Conservation (phyloP, 805 yeast species). For the Yamadazyma ubonensis region DNA sequence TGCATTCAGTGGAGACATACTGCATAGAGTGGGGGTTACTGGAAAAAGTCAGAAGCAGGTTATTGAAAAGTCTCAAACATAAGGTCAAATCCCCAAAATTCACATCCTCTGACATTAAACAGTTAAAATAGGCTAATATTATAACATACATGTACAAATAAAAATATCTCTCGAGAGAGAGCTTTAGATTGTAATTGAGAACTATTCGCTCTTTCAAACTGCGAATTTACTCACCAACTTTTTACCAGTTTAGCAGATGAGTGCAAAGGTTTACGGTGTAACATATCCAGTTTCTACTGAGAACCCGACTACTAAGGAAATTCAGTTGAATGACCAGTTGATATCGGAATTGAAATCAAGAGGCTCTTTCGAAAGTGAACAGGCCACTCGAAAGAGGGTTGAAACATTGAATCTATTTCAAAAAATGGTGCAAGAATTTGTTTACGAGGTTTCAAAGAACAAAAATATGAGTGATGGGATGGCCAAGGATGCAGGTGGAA, state of each 20-base stretch:
- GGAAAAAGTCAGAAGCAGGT: no score
- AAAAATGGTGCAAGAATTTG: constrained; percentile 75
- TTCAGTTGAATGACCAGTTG: constrained; percentile 67
- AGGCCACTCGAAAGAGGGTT: constrained; percentile 77
- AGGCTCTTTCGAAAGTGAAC: constrained; percentile 87
- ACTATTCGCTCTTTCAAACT: no score
- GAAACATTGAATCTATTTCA: constrained; percentile 73
- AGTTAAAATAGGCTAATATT: no score
- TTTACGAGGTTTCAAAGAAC: constrained; percentile 70
- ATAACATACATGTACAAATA: no score
- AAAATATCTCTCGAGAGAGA: no score
- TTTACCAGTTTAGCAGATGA: constrained; percentile 9
- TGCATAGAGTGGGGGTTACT: no score
- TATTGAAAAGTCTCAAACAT: no score
- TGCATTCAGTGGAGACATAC: no score
- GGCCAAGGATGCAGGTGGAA: constrained; percentile 98
- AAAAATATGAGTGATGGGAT: constrained; percentile 96
- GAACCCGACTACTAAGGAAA: constrained; percentile 81
- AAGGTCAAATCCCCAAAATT: no score
- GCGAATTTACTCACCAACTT: constrained; percentile 1
- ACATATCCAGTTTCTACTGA: constrained; percentile 84
- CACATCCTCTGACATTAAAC: no score
- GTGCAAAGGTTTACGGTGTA: constrained; percentile 51
- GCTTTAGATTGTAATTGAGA: no score
- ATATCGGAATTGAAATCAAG: constrained; percentile 76